Percentiles rank a stretch among this genome's conserved stretches.
These are phyloP conservation scores for Polyporus arcularius DNA, from an alignment of 768 basidiomycete genomes.

Conservation along the genomic window DNA sequence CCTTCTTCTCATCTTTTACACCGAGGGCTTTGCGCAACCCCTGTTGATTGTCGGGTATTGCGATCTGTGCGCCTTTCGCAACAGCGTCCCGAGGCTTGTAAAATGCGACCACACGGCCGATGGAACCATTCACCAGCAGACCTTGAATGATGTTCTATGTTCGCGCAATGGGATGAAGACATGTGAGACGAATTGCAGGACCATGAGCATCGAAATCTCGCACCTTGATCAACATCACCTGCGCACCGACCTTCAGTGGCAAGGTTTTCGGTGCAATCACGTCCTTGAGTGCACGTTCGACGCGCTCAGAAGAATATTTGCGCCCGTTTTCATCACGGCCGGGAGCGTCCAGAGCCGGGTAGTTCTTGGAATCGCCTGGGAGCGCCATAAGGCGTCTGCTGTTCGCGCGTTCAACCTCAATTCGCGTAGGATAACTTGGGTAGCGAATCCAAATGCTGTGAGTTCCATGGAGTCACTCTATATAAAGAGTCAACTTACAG, in stretches of 20 bases:
- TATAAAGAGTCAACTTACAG: conserved; percentile 47
- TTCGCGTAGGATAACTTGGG: conserved; percentile 66
- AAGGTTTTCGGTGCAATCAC: conserved; percentile 55
- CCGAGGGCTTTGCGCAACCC: neutral
- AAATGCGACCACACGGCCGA: conserved; percentile 42
- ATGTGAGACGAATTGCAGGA: neutral
- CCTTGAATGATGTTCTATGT: conserved; percentile 69
- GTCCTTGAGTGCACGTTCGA: conserved; percentile 51
- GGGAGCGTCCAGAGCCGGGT: conserved; percentile 45
- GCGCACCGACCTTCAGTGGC: conserved; percentile 63
- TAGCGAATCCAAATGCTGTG: neutral
- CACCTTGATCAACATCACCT: conserved; percentile 84
- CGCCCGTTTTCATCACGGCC: conserved; percentile 47
- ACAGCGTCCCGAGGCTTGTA: conserved; percentile 39
- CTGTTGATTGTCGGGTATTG: conserved; percentile 9
- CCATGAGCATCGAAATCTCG: neutral
- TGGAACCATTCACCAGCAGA: conserved; percentile 67
- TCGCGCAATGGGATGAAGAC: neutral
- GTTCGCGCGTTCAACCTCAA: conserved; percentile 76
- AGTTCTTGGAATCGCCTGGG: conserved; percentile 38
- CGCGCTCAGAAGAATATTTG: conserved; percentile 37
- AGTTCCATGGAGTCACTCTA: neutral
- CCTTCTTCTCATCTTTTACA: neutral
- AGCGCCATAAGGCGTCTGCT: conserved; percentile 47
- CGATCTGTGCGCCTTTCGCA: conserved; percentile 37